Evolutionary conservation across 2,329 filamentous ascomycete species (phyloP), one percentile per base, ranked within the genome.

Genomic region (Sphaerostilbella broomeana): DNA sequence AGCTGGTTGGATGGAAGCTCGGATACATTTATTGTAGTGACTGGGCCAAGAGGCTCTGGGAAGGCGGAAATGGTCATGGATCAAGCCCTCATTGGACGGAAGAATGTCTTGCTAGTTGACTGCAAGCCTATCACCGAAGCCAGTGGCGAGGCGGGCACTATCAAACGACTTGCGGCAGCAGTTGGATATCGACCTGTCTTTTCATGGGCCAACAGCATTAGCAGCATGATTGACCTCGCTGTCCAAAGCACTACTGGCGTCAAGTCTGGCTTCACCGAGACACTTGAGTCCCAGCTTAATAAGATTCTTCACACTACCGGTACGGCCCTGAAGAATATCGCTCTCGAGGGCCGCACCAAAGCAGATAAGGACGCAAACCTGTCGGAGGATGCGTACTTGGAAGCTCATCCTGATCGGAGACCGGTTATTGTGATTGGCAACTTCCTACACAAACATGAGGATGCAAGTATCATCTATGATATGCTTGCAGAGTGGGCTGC

Each of bases 181-280:
- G 89, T 97, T 34, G 90, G 92, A 7, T 97, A 95, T 57, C 74
- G 85, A 7, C 92, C 92, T 0, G 79, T 98, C 0, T 98, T 98
- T 59, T 94, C 86, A 0, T 97, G 89, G 86, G 84, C 94, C 64
- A 95, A 97, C 61, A 95, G 81, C 54, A 78, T 97, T 49, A 94
- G 86, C 62, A 94, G 88, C 58, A 77, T 95, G 64, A 72, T 95
- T 47, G 92, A 97, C 52, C 75, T 97, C 25, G 92, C 90, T 16
- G 86, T 92, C 1, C 90, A 95, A 59, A 86, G 89, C 51, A 92
- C 92, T 10, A 94, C 90, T 15, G 90, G 90, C 10, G 85, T 94
- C 42, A 95, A 97, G 63, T 85, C 88, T 5, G 89, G 89, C 6
- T 95, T 97, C 57, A 94, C 86, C 0, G 90, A 95, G 58, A 95